phyloP scores from a whole-genome alignment of 345 rosid genomes.

The Carallia brachiata region DNA sequence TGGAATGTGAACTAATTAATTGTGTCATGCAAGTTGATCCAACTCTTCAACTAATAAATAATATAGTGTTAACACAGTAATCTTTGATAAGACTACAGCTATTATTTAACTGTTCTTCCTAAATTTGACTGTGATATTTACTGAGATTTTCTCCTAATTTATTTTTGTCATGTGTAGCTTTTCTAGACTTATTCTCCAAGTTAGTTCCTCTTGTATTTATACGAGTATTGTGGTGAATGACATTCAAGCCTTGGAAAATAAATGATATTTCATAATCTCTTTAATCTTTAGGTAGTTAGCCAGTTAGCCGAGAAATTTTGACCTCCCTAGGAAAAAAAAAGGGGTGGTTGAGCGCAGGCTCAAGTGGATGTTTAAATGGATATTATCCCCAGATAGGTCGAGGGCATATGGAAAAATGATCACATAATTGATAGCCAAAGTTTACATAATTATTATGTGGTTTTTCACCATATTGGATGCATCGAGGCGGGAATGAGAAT shows the following conservation, averaged over 20 bases:
- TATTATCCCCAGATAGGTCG: conserved; percentile 10
- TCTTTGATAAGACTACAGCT: too few relatives aligned
- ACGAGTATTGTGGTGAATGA: too few relatives aligned
- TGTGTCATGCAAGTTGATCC: too few relatives aligned
- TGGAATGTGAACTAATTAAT: too few relatives aligned
- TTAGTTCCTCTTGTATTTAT: too few relatives aligned
- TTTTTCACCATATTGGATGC: conserved; percentile 17
- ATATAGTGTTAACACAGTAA: background rate
- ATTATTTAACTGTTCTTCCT: too few relatives aligned
- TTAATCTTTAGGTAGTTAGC: background rate
- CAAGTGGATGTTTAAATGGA: background rate
- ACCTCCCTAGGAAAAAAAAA: background rate
- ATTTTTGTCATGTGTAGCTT: too few relatives aligned
- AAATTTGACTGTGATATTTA: too few relatives aligned
- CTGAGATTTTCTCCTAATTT: too few relatives aligned
- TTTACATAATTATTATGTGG: conserved; percentile 11
- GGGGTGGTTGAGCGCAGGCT: background rate
- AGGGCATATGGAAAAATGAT: background rate
- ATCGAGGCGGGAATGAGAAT: conserved; percentile 4
- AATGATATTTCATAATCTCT: too few relatives aligned
- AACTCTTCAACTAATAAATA: background rate
- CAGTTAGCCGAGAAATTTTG: background rate
- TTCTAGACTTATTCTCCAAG: too few relatives aligned
- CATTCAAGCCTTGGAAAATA: too few relatives aligned
- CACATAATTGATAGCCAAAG: conserved; percentile 10